Evolutionary conservation across 768 basidiomycete genomes (phyloP).

Genomic region (Pilatotrama ljubarskyi): DNA sequence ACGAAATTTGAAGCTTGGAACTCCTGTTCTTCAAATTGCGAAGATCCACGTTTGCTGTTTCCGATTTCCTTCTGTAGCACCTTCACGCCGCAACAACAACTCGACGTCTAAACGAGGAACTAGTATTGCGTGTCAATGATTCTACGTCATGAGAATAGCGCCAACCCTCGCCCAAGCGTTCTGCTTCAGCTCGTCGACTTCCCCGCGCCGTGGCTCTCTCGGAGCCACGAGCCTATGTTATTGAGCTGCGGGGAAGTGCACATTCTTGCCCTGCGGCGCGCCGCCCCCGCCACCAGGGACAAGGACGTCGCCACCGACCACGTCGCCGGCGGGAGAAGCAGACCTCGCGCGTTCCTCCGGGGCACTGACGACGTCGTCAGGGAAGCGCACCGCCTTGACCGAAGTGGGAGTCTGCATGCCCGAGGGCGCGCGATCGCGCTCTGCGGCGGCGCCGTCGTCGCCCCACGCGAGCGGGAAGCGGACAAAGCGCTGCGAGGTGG

Average conservation of each 20-base stretch:
- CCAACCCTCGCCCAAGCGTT: neutral
- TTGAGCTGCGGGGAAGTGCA: conserved; percentile 39
- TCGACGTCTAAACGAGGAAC: too few relatives aligned
- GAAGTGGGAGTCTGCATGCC: conserved; percentile 3
- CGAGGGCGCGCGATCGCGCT: neutral
- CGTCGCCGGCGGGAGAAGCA: neutral
- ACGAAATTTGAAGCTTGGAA: too few relatives aligned
- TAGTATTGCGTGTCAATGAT: too few relatives aligned
- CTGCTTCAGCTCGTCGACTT: neutral
- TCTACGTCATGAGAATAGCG: conserved; percentile 1
- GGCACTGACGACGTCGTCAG: neutral
- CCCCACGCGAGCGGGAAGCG: neutral
- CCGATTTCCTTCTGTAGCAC: neutral
- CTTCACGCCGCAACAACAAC: neutral
- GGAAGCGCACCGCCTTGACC: conserved; percentile 11
- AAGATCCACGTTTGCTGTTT: neutral
- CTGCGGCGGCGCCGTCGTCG: neutral
- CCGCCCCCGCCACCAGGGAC: neutral
- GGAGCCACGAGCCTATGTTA: conserved; percentile 34
- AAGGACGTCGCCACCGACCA: neutral
- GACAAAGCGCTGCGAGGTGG: neutral
- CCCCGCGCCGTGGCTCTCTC: conserved; percentile 6
- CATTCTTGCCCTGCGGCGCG: conserved; percentile 23
- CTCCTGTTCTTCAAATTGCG: too few relatives aligned
- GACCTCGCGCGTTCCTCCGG: neutral